Conservation (phyloP, 306 rosid species). For the Corylus avellana region DNA sequence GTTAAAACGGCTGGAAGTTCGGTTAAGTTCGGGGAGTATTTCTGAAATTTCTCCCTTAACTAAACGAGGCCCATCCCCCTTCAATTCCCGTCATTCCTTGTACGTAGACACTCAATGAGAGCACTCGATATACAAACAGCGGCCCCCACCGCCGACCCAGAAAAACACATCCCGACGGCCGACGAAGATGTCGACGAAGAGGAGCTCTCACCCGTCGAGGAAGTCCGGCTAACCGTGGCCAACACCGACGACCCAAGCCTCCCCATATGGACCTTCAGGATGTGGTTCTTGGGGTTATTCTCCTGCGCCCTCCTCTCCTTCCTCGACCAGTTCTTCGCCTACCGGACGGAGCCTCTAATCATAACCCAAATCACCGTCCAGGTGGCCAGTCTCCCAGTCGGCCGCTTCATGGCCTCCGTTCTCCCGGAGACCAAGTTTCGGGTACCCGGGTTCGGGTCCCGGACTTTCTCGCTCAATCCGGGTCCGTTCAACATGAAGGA, state of each 20-base stretch:
- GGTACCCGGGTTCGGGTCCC: slow-evolving; percentile 47
- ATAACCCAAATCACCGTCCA: slow-evolving; percentile 65
- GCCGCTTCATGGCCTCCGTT: slow-evolving; percentile 63
- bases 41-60: too few species aligned
- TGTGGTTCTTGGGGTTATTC: slow-evolving; percentile 74
- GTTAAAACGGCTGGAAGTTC: too few species aligned
- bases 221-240: slow-evolving; percentile 67
- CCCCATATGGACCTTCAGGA: slow-evolving; percentile 88
- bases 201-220: slow-evolving; percentile 60
- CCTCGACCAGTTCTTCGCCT: slow-evolving; percentile 79
- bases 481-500: slow-evolving; percentile 89
- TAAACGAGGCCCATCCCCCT: too few species aligned
- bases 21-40: too few species aligned
- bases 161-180: not conserved
- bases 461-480: slow-evolving; percentile 46
- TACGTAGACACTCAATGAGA: not conserved
- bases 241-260: slow-evolving; percentile 60
- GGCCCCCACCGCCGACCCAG: slow-evolving; percentile 7
- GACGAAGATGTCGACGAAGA: slow-evolving; percentile 29
- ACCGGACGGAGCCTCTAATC: slow-evolving; percentile 66
- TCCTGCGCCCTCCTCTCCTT: slow-evolving; percentile 65
- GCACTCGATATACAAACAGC: not conserved
- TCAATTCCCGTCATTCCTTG: too few species aligned
- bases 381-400: slow-evolving; percentile 66
- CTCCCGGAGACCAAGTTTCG: slow-evolving; percentile 46